phyloP scores from a whole-genome alignment of 768 basidiomycete genomes.

The Xerocomellus chrysenteron region DNA sequence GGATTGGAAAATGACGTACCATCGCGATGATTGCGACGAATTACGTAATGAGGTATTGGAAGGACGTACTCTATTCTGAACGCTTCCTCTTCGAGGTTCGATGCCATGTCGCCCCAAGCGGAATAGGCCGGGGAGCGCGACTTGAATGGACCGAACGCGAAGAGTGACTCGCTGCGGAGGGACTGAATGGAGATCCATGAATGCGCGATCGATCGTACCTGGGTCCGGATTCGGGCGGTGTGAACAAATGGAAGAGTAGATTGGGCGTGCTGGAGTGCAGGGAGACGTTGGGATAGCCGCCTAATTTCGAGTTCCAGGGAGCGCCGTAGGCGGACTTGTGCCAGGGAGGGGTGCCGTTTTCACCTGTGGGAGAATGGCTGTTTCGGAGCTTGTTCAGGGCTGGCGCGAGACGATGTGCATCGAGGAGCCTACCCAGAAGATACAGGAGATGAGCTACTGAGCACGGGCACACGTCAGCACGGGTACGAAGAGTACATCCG shows the following conservation, averaged over 20 bases:
- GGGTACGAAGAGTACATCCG: conserved; percentile 26
- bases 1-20: conserved; percentile 21
- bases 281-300: conserved; percentile 50
- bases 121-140: conserved; percentile 52
- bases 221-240: conserved; percentile 63
- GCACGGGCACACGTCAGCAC: conserved; percentile 23
- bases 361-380: conserved; percentile 31
- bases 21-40: conserved; percentile 14
- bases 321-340: conserved; percentile 23
- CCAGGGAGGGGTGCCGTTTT: conserved; percentile 29
- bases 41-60: conserved; percentile 35
- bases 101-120: conserved; percentile 74
- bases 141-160: conserved; percentile 29
- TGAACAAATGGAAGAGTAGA: conserved; percentile 70
- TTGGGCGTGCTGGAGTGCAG: conserved; percentile 61
- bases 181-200: conserved; percentile 18
- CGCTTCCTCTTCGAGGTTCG: conserved; percentile 65
- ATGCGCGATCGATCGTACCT: conserved; percentile 27
- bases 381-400: conserved; percentile 28
- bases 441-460: conserved; percentile 27
- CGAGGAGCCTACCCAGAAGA: conserved; percentile 43
- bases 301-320: conserved; percentile 30
- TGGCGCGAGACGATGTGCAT: conserved; percentile 21
- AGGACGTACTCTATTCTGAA: conserved; percentile 82
- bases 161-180: conserved; percentile 39